A percentile compares a stretch with the other conserved stretches of the same genome.
phyloP scores from a whole-genome alignment of 2,329 filamentous ascomycete genomes.

The Pseudophaeomoniella oleicola region DNA sequence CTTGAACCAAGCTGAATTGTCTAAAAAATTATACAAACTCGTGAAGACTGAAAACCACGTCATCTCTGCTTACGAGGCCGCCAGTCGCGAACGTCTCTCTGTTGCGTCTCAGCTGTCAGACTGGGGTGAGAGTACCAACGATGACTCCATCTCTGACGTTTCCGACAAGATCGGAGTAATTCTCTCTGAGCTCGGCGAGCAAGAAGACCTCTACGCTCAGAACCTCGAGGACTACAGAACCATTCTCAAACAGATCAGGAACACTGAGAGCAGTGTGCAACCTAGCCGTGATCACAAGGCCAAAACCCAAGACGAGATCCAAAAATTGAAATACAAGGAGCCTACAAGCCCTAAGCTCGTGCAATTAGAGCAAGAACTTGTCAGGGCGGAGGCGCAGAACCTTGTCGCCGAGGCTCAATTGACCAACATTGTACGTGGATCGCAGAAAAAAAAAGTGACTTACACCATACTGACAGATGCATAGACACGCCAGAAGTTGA shows the following conservation, averaged over 20 bases:
- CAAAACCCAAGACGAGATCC: slow-evolving; percentile 86
- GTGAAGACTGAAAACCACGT: slow-evolving; percentile 93
- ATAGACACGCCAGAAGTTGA: slow-evolving; percentile 87
- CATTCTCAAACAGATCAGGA: slow-evolving; percentile 79
- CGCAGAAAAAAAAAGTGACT: background rate
- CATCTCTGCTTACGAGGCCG: slow-evolving; percentile 69
- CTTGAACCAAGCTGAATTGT: slow-evolving; percentile 71
- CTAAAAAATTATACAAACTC: slow-evolving; percentile 73
- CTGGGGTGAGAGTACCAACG: slow-evolving; percentile 85
- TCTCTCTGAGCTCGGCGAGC: slow-evolving; percentile 81
- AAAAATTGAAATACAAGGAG: slow-evolving; percentile 82
- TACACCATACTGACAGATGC: slow-evolving; percentile 2
- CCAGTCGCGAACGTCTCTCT: slow-evolving; percentile 66
- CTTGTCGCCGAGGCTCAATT: slow-evolving; percentile 92
- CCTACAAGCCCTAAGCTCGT: slow-evolving; percentile 68
- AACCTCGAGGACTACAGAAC: slow-evolving; percentile 72
- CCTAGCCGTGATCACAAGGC: slow-evolving; percentile 74
- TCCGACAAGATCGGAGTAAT: slow-evolving; percentile 93
- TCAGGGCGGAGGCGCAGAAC: slow-evolving; percentile 88
- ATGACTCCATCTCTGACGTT: slow-evolving; percentile 76
- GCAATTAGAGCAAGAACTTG: slow-evolving; percentile 87
- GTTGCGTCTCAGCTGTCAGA: slow-evolving; percentile 88
- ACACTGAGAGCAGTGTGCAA: slow-evolving; percentile 91
- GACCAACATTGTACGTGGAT: slow-evolving; percentile 65
- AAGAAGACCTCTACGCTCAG: slow-evolving; percentile 79